Percentiles rank a stretch among this genome's conserved stretches.
phyloP scores from a whole-genome alignment of 2,329 filamentous ascomycete genomes.

The Helminthosporium solani region DNA sequence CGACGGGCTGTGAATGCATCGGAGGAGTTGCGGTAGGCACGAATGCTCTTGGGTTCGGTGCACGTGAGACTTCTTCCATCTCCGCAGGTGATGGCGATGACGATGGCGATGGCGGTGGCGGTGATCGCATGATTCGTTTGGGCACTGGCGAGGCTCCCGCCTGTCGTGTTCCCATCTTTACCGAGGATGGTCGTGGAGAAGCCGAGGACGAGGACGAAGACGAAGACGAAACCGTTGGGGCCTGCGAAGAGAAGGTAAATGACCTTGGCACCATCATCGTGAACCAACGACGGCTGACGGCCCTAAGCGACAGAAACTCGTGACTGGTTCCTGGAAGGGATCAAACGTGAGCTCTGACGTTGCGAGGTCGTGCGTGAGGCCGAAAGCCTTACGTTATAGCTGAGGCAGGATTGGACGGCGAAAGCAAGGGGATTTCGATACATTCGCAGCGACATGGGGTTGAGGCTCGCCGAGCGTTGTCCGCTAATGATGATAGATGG shows the following conservation, averaged over 20 bases:
- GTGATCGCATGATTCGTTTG: constrained; percentile 11
- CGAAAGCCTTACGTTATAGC: constrained; percentile 41
- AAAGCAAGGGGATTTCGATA: constrained; percentile 18
- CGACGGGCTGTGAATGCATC: constrained; percentile 44
- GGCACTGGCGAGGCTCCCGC: constrained; percentile 19
- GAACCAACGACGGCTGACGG: constrained; percentile 22
- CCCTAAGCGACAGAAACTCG: constrained; percentile 20
- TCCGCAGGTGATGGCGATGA: constrained; percentile 4
- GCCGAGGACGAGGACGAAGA: constrained; percentile 36
- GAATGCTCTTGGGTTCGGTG: constrained; percentile 7
- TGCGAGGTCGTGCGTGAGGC: constrained; percentile 17
- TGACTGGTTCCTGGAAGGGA: constrained; percentile 22
- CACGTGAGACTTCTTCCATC: constrained; percentile 9
- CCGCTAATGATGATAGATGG: no score
- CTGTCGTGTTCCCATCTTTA: constrained; percentile 36
- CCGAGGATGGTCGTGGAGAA: constrained; percentile 17
- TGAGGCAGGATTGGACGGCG: constrained; percentile 34
- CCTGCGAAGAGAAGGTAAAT: constrained; percentile 46
- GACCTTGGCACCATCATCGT: constrained; percentile 50
- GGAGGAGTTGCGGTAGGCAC: constrained; percentile 24
- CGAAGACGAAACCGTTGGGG: no score
- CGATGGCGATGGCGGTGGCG: constrained; percentile 1
- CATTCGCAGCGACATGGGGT: constrained; percentile 23
- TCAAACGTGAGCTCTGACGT: constrained; percentile 30
- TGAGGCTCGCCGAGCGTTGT: constrained; percentile 21